Conservation (phyloP, 345 rosid genomes). For the Populus ilicifolia region DNA sequence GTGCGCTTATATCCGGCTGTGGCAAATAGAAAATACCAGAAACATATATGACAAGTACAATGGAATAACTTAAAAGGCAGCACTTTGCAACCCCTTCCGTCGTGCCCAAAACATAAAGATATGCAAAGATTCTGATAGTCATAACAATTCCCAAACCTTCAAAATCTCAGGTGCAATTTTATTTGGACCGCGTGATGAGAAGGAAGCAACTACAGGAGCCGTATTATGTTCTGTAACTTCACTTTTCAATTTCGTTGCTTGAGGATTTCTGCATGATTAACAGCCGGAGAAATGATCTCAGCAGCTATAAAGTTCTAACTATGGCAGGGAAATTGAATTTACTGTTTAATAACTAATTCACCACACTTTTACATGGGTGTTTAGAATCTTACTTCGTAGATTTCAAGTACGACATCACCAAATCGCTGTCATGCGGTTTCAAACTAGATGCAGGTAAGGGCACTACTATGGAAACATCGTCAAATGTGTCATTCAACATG, state of each 20-base stretch:
- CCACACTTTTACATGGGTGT: no score
- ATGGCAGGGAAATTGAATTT: no score
- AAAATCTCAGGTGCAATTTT: slow-evolving; percentile 16
- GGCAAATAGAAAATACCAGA: no score
- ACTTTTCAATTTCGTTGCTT: slow-evolving; percentile 31
- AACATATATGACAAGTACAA: no score
- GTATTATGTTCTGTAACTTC: slow-evolving; percentile 19
- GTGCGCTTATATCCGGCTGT: slow-evolving; percentile 45
- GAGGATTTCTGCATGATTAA: slow-evolving; percentile 14
- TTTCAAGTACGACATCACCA: slow-evolving; percentile 24
- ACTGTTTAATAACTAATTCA: no score
- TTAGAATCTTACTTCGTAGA: slow-evolving; percentile 30
- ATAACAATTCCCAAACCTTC: slow-evolving; percentile 1
- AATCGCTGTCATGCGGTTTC: not conserved
- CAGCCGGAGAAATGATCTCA: no score
- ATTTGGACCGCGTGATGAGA: slow-evolving; percentile 49
- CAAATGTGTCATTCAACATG: not conserved
- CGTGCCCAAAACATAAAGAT: no score
- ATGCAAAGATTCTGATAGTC: no score
- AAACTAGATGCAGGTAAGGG: slow-evolving; percentile 31
- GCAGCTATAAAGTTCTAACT: no score
- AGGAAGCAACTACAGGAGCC: slow-evolving; percentile 32
- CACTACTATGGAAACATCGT: not conserved
- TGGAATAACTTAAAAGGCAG: no score
- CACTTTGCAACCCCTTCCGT: no score